Evolutionary conservation across 495 filamentous ascomycete species (phyloP).

Genomic region (Thozetella sp.): DNA sequence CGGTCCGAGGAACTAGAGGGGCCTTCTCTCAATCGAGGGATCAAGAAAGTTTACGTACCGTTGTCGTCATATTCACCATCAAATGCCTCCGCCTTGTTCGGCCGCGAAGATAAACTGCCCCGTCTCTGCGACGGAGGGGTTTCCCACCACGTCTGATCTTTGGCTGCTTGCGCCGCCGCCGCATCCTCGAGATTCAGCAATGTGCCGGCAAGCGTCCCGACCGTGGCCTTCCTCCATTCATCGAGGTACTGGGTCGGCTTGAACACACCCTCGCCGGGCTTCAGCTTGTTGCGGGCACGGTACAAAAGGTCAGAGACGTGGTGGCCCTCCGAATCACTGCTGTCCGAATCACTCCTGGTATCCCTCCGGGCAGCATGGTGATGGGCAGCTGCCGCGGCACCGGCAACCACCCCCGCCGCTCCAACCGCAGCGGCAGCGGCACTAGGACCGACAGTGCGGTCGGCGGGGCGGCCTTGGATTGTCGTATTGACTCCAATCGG

Average conservation of each 20-base stretch:
- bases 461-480: slow-evolving; percentile 3
- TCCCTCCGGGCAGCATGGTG: slow-evolving; percentile 5
- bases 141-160: slow-evolving; percentile 58
- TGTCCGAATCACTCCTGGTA: slow-evolving; percentile 13
- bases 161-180: slow-evolving; percentile 30
- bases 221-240: slow-evolving; percentile 60
- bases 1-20: not conserved
- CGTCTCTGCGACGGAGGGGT: slow-evolving; percentile 34
- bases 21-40: slow-evolving; percentile 1
- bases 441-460: not conserved
- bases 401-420: slow-evolving; percentile 2
- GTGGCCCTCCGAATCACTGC: slow-evolving; percentile 21
- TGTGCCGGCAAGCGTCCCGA: slow-evolving; percentile 49
- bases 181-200: slow-evolving; percentile 48
- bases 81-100: slow-evolving; percentile 42
- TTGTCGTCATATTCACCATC: slow-evolving; percentile 54
- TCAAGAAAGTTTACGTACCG: slow-evolving; percentile 32
- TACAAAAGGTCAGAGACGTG: slow-evolving; percentile 46
- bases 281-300: slow-evolving; percentile 37
- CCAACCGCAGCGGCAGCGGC: slow-evolving; percentile 5
- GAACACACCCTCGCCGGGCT: slow-evolving; percentile 43
- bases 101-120: slow-evolving; percentile 33
- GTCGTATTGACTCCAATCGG: slow-evolving; percentile 4
- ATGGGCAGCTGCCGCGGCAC: not conserved
- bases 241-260: slow-evolving; percentile 48